phyloP scores from a whole-genome alignment of 345 rosid genomes.

The Cochlearia excelsa region DNA sequence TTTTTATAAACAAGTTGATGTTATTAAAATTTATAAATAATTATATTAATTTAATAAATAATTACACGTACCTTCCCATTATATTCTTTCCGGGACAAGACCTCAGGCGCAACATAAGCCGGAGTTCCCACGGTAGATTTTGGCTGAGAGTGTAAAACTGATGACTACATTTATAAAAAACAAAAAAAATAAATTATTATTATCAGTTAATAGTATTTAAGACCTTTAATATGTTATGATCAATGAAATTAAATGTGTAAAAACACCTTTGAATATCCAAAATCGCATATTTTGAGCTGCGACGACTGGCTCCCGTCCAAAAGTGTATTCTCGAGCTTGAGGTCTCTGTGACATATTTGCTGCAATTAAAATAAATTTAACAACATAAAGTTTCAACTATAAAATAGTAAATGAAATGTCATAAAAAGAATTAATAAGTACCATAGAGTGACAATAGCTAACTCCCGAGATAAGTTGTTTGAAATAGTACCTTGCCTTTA shows the following conservation, averaged over 20 bases:
- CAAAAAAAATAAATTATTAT: background rate
- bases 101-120: slow-evolving; percentile 67
- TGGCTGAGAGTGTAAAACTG: slow-evolving; percentile 88
- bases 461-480: slow-evolving; percentile 93
- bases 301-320: slow-evolving; percentile 74
- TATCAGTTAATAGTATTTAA: background rate
- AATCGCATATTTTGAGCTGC: slow-evolving; percentile 85
- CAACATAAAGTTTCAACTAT: background rate
- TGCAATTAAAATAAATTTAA: slow-evolving; percentile 23
- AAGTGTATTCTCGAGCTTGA: slow-evolving; percentile 86
- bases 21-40: background rate
- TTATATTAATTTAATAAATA: background rate
- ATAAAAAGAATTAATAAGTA: slow-evolving; percentile 20
- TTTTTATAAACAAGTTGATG: slow-evolving; percentile 27
- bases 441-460: slow-evolving; percentile 88
- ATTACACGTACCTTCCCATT: slow-evolving; percentile 62
- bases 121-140: slow-evolving; percentile 97
- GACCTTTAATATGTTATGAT: background rate
- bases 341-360: slow-evolving; percentile 95
- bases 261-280: slow-evolving; percentile 78
- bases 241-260: slow-evolving; percentile 1
- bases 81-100: slow-evolving; percentile 66
- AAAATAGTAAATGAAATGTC: too few relatives aligned
- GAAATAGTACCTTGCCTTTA: slow-evolving; percentile 82
- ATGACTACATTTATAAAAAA: slow-evolving; percentile 45